Conservation (phyloP, 1,284 basidiomycete species). For the Lentinula novae-zelandiae region DNA sequence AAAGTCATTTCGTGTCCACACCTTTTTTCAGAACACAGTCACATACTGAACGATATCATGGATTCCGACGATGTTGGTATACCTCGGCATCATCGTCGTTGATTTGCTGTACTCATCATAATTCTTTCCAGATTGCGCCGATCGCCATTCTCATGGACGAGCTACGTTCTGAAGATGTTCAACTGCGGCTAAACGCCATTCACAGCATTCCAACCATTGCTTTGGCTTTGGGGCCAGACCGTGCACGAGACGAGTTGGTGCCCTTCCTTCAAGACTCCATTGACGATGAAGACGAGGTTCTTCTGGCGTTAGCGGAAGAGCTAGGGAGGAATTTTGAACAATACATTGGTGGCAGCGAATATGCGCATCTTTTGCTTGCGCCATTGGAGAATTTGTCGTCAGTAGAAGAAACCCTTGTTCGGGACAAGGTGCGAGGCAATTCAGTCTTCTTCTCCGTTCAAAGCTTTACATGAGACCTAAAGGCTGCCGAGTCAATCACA, state of each 20-base stretch:
- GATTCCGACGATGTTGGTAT: constrained; percentile 51
- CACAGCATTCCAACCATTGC: constrained; percentile 99
- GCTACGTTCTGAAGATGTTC: constrained; percentile 93
- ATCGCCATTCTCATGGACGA: constrained; percentile 94
- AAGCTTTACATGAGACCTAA: constrained; percentile 4
- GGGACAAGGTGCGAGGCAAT: constrained; percentile 79
- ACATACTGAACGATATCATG: constrained; percentile 37
- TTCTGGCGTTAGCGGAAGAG: constrained; percentile 95
- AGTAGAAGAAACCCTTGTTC: constrained; percentile 96
- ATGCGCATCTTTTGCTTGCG: constrained; percentile 87
- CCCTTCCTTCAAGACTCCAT: constrained; percentile 98
- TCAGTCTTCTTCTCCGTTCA: background rate
- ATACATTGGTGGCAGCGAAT: constrained; percentile 89
- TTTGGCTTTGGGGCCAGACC: constrained; percentile 92
- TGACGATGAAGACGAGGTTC: constrained; percentile 98
- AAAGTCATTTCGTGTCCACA: background rate
- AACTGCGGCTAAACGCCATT: constrained; percentile 93
- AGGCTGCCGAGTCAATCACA: constrained; percentile 97
- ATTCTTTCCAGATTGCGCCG: constrained; percentile 61
- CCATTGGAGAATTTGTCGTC: constrained; percentile 95
- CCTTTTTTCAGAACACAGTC: background rate
- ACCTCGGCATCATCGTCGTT: background rate
- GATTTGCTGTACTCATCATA: constrained; percentile 1
- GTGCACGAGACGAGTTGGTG: constrained; percentile 93
- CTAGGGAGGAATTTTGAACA: constrained; percentile 90